Percentiles rank a stretch among this genome's conserved stretches.
Evolutionary conservation across 495 filamentous ascomycete genomes (phyloP).

Genomic region (Penicillium verhagenii): DNA sequence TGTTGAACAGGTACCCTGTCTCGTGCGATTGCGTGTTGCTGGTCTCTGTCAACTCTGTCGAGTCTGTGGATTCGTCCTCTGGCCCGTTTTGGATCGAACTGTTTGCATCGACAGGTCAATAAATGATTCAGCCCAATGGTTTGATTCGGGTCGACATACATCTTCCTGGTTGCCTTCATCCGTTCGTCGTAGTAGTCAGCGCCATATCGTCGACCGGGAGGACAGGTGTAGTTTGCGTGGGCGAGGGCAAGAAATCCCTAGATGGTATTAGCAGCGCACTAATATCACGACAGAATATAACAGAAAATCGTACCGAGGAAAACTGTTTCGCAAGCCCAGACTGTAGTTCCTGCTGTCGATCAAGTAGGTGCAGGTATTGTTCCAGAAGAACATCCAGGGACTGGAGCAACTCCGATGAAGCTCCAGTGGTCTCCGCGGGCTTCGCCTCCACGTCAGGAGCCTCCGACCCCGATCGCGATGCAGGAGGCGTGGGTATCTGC

Average conservation of each 20-base stretch:
- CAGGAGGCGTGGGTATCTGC: slow-evolving; percentile 40
- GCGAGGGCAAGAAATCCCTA: slow-evolving; percentile 58
- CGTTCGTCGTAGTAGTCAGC: slow-evolving; percentile 68
- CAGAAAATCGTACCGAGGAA: slow-evolving; percentile 50
- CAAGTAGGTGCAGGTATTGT: slow-evolving; percentile 66
- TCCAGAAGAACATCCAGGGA: slow-evolving; percentile 65
- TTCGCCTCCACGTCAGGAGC: slow-evolving; percentile 24
- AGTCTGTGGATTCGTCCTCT: background rate
- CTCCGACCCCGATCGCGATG: slow-evolving; percentile 34
- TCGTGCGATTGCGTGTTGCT: background rate
- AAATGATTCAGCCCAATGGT: background rate
- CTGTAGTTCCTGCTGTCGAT: slow-evolving; percentile 66
- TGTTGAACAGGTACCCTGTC: background rate
- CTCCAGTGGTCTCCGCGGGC: slow-evolving; percentile 7
- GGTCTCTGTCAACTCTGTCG: background rate
- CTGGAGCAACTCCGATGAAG: slow-evolving; percentile 27
- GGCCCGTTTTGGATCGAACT: slow-evolving; percentile 23
- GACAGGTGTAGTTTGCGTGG: slow-evolving; percentile 68
- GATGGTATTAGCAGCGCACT: slow-evolving; percentile 16
- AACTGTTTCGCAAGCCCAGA: slow-evolving; percentile 52
- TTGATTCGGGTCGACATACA: slow-evolving; percentile 23
- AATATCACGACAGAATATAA: background rate
- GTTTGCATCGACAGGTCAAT: background rate
- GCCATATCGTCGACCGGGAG: slow-evolving; percentile 62
- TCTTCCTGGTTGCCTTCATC: slow-evolving; percentile 61